Conservation (phyloP, 2,329 filamentous ascomycete species). For the Tothia fuscella region DNA sequence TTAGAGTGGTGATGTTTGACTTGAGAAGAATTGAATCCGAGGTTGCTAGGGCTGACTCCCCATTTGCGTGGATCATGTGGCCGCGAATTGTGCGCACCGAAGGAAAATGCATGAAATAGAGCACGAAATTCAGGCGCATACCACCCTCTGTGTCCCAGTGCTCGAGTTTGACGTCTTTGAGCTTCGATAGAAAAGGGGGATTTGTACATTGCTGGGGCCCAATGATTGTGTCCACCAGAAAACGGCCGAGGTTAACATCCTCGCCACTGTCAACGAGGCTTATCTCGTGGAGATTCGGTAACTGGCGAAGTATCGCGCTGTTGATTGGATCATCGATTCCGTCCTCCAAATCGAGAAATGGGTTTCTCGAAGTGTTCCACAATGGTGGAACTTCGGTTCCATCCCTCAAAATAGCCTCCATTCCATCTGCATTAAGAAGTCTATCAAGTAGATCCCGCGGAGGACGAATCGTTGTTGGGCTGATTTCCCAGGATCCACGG, state of each 20-base stretch:
- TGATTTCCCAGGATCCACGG: background rate
- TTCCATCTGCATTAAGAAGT: background rate
- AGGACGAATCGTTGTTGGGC: too few relatives aligned
- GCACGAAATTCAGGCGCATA: background rate
- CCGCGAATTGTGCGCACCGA: background rate
- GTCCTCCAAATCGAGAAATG: background rate
- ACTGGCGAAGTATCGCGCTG: background rate
- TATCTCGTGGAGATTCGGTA: background rate
- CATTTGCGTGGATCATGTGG: background rate
- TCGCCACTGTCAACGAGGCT: background rate
- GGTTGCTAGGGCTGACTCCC: background rate
- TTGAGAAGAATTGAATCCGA: background rate
- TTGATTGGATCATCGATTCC: background rate
- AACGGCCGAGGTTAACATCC: background rate
- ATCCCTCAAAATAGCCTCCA: background rate
- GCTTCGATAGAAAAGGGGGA: background rate
- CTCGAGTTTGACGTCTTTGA: background rate
- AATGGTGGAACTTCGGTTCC: background rate
- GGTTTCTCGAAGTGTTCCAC: background rate
- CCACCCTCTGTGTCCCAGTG: constrained; percentile 1
- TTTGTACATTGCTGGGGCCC: too few relatives aligned
- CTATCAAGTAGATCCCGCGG: background rate
- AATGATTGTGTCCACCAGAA: background rate
- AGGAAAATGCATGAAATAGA: background rate
- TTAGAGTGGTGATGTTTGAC: background rate